Percentiles rank a stretch among this genome's conserved stretches.
Conservation (phyloP, 805 yeast genomes). For the Metschnikowia peoriensis region DNA sequence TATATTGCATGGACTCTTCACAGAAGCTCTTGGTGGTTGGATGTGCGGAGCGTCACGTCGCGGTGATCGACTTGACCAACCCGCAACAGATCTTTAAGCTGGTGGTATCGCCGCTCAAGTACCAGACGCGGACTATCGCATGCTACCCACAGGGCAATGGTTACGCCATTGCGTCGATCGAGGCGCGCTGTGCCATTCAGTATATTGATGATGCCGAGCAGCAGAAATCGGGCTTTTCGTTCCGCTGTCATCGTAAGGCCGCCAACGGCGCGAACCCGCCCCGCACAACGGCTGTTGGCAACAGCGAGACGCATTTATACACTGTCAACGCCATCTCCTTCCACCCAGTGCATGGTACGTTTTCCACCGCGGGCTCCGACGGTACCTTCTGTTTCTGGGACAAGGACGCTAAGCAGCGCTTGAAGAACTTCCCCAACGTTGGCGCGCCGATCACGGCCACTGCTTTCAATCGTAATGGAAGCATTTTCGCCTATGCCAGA, state of each 20-base stretch:
- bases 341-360: constrained; percentile 89
- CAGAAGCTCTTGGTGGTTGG: constrained; percentile 87
- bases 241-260: constrained; percentile 88
- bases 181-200: constrained; percentile 94
- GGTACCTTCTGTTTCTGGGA: constrained; percentile 97
- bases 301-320: constrained; percentile 61
- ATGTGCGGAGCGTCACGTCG: constrained; percentile 85
- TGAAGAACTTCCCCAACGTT: constrained; percentile 72
- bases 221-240: constrained; percentile 72
- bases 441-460: constrained; percentile 70
- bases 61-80: constrained; percentile 71
- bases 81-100: constrained; percentile 82
- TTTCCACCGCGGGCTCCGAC: constrained; percentile 92
- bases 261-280: constrained; percentile 35
- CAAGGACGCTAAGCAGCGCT: constrained; percentile 83
- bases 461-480: constrained; percentile 79
- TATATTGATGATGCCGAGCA: constrained; percentile 84
- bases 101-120: constrained; percentile 73
- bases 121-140: constrained; percentile 79
- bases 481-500: constrained; percentile 84
- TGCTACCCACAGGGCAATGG: constrained; percentile 94
- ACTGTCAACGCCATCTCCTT: constrained; percentile 77
- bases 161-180: constrained; percentile 88
- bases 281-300: constrained; percentile 24
- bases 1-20: constrained; percentile 81